A percentile compares a stretch with the other conserved stretches of the same genome.
phyloP scores from a whole-genome alignment of 225 moss, liverwort and hornwort genomes.

The Physcomitrellopsis africana region DNA sequence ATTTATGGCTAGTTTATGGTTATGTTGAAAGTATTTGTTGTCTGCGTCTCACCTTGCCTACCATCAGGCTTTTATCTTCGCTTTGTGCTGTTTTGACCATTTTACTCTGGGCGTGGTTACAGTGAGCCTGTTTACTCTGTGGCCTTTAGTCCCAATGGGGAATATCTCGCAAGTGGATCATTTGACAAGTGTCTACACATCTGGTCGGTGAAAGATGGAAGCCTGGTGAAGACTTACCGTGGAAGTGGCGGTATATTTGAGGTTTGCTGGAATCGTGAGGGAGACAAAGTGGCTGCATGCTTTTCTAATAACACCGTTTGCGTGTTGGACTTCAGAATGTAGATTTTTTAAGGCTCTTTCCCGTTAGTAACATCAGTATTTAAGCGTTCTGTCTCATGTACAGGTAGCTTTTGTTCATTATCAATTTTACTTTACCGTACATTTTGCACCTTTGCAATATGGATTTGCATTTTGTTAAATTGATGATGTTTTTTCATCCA shows the following conservation, averaged over 20 bases:
- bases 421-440: slow-evolving; percentile 11
- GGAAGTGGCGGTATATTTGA: slow-evolving; percentile 99
- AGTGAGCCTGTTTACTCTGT: slow-evolving; percentile 99
- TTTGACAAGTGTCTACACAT: slow-evolving; percentile 99
- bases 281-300: slow-evolving; percentile 98
- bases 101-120: slow-evolving; percentile 37
- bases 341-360: slow-evolving; percentile 22
- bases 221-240: slow-evolving; percentile 89
- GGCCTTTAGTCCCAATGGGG: slow-evolving; percentile 96
- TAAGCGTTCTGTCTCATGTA: slow-evolving; percentile 34
- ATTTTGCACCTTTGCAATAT: slow-evolving; percentile 15
- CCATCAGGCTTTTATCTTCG: background rate
- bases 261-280: slow-evolving; percentile 99
- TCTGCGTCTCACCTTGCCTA: background rate
- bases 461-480: background rate
- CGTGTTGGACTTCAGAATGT: slow-evolving; percentile 91
- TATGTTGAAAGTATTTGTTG: background rate
- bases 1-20: slow-evolving; percentile 3
- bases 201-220: slow-evolving; percentile 97
- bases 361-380: background rate
- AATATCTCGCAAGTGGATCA: slow-evolving; percentile 96
- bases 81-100: slow-evolving; percentile 23
- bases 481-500: background rate
- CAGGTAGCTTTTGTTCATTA: slow-evolving; percentile 27
- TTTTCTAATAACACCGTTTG: slow-evolving; percentile 99